Base-by-base conservation (phyloP, 1,139 yeast species). In the Lodderomyces orthopsilosis region DNA sequence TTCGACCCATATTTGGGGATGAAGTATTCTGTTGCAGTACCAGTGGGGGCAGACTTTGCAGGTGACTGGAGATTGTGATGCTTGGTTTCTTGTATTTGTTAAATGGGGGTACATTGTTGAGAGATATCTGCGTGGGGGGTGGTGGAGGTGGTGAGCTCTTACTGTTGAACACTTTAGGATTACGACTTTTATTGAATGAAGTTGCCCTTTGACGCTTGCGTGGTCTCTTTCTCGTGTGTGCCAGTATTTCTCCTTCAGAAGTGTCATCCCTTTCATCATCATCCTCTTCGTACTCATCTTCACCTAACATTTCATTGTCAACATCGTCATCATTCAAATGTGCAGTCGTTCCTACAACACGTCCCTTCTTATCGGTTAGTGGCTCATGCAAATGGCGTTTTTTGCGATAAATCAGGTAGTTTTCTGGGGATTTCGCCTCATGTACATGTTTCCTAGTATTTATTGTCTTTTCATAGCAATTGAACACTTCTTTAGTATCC, bases 371-470 rank as follows among this genome's bases (percentile, higher is more conserved):
- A 21, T 41, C 42, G 2, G 47, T 45, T 15, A 52, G 43, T 15
- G 52, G 53, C 22, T 52, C 54, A 30, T 48, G 45, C 33, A 57
- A 61, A 48, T 51, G 58, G 52, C 51, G 58, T 45, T 66, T 68
- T 58, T 68, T 68, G 50, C 59, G 62, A 55, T 68, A 70, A 47
- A 63, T 64, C 9, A 83, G 83, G 52, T 77, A 80, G 52, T 80
- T 82, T 8, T 71, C 74, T 0, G 88, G 90, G 8, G 75, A 71
- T 57, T 82, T 83, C 13, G 70, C 65, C 54, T 83, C 88, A 51
- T 81, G 84, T 4, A 74, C 66, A 35, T 43, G 53, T 32, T 52
- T 51, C 10, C 53, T 52, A 8, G 48, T 38, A 37, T 63, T 61
- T 39, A 54, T 45, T 13, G 56, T 58, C 47, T 74, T 67, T 13